Base-by-base conservation (phyloP, 2,329 filamentous ascomycete genomes). In the Colletotrichum eleusines region DNA sequence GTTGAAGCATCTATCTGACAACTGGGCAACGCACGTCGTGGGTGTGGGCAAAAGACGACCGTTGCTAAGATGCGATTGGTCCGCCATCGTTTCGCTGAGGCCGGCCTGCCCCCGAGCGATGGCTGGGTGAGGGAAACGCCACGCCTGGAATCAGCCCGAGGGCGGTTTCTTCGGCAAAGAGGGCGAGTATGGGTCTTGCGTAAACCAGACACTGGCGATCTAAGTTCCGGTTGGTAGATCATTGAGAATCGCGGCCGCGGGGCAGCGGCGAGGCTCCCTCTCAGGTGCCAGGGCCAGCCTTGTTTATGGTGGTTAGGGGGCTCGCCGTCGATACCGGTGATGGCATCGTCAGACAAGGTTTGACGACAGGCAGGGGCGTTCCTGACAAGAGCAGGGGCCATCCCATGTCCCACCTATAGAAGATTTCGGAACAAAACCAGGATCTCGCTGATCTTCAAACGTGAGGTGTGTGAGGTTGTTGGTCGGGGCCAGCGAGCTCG, bases 1-100 rank as follows among this genome's bases (percentile, higher is more conserved):
- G 64, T 71, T 28, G 69, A 71, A 66, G 69, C 69, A 69, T 46
- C 63, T 58, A 71, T 71, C 69, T 69, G 69, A 71, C 64, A 59
- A 38, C 53, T 63, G 53, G 35, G 55, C 44, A 65, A 59, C 44
- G 28, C 53, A 42, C 40, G 59, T 46, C 54, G 64, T 59, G 44
- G 53, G 61, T 46, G 18, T 44, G 28, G 53, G 53, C 53, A 33
- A 33, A 53, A 46, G n/a, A 54, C 58, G 44, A 59, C 26, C 3
- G 23, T 69, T 55, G 33, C 12, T 42, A 69, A 63, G 69, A 71
- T 71, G 64, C 69, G 69, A 71, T 71, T 71, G 69, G 69, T 40
- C 63, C 35, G 16, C 11, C 20, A 7, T 26, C 58, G 69, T 71
- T 71, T 69, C 69, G 65, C 69, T 54, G 69, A 54, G 51, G 42